These are phyloP conservation scores for Strobilomyces confusus DNA, from an alignment of 768 basidiomycete species.

Conservation along the genomic window DNA sequence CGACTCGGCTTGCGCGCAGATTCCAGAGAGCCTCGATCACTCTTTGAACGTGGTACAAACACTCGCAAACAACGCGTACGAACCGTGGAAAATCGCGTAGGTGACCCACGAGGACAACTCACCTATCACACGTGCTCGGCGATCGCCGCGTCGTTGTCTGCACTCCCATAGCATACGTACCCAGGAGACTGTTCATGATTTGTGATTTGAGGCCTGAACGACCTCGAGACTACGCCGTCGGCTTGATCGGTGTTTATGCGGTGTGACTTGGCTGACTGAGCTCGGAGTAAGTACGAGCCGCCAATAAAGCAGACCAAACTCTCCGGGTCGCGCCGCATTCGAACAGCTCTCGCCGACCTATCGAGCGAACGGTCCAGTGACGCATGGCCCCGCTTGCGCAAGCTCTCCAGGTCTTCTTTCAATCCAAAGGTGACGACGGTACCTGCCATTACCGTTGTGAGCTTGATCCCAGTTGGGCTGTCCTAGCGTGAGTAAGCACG, in stretches of 20 bases:
- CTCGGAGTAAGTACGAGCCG: no score
- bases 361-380: no score
- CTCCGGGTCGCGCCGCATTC: no score
- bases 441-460: constrained; percentile 24
- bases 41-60: constrained; percentile 30
- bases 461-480: constrained; percentile 44
- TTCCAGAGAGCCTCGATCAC: neutral
- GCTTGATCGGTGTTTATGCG: neutral
- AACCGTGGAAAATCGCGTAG: constrained; percentile 24
- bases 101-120: constrained; percentile 14
- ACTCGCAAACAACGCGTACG: constrained; percentile 30
- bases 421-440: constrained; percentile 19
- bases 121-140: constrained; percentile 15
- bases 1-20: constrained; percentile 1
- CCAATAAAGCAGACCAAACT: no score
- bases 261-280: no score
- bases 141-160: neutral
- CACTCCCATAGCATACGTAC: no score
- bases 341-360: no score
- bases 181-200: no score
- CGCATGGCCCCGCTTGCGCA: constrained; percentile 18
- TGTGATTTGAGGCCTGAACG: no score
- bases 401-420: constrained; percentile 22
- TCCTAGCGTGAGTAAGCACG: constrained; percentile 45
- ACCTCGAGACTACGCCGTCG: no score